These are phyloP conservation scores for Pythium brachiatum DNA, from an alignment of 352 stramenopile species.

Conservation along the genomic window DNA sequence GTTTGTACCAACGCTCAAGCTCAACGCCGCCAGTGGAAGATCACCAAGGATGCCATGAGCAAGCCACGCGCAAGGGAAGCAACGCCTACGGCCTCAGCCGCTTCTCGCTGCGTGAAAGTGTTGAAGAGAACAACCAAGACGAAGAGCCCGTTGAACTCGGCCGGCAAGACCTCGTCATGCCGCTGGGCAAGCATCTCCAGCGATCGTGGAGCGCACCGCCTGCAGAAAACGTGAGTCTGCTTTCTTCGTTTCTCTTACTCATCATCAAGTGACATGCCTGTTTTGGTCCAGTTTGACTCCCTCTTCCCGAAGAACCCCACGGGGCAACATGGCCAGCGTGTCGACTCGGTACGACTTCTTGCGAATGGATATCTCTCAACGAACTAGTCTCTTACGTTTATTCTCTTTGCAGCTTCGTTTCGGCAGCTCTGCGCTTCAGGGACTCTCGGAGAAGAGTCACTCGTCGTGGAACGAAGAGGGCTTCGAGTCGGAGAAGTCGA, in stretches of 20 bases:
- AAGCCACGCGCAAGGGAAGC: constrained; percentile 5
- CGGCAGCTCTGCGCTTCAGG: neutral
- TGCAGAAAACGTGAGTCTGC: constrained; percentile 34
- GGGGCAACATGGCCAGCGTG: constrained; percentile 1
- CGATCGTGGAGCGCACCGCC: constrained; percentile 49
- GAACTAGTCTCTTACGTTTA: neutral
- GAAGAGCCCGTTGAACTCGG: constrained; percentile 17
- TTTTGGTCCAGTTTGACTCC: constrained; percentile 15
- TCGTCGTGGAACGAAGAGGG: constrained; percentile 8
- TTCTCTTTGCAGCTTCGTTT: neutral
- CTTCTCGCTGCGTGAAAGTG: constrained; percentile 14
- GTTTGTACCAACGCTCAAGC: constrained; percentile 51
- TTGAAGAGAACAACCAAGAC: constrained; percentile 33
- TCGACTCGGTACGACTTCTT: constrained; percentile 4
- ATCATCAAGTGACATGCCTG: neutral
- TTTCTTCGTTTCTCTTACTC: neutral
- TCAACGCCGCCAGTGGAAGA: constrained; percentile 28
- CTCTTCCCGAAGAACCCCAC: constrained; percentile 6
- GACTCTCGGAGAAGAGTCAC: constrained; percentile 11
- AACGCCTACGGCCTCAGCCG: constrained; percentile 6
- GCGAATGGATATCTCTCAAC: neutral
- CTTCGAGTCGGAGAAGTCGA: constrained; percentile 6
- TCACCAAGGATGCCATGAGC: neutral
- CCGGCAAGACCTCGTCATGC: constrained; percentile 20
- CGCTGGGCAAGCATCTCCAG: constrained; percentile 32